phyloP scores from a whole-genome alignment of 1,284 basidiomycete species.

The Waitea zeae region DNA sequence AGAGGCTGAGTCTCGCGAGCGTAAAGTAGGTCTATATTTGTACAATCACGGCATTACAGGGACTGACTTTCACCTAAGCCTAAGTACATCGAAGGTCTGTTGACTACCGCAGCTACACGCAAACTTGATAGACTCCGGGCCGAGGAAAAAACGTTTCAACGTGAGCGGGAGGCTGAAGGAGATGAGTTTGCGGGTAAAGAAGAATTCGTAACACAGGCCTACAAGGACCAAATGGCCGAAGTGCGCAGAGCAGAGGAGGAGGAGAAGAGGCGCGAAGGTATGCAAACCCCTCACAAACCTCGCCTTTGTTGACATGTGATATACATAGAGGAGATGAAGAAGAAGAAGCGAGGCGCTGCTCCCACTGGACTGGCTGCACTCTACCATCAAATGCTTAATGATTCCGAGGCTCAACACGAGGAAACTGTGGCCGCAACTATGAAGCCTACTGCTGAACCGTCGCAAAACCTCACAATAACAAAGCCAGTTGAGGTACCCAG shows the following conservation, averaged over 20 bases:
- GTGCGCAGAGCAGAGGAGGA: constrained; percentile 83
- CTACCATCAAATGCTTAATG: constrained; percentile 71
- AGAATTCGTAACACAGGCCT: constrained; percentile 91
- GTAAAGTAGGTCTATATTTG: constrained; percentile 37
- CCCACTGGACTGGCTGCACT: constrained; percentile 74
- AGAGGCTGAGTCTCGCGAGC: constrained; percentile 50
- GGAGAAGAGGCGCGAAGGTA: constrained; percentile 75
- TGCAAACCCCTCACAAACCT: constrained; percentile 11
- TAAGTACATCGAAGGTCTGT: constrained; percentile 79
- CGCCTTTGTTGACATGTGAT: neutral
- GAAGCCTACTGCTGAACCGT: constrained; percentile 11
- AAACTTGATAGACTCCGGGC: constrained; percentile 85
- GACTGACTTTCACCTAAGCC: constrained; percentile 33
- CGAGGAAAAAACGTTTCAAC: constrained; percentile 95
- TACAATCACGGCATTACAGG: constrained; percentile 4
- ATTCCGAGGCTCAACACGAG: constrained; percentile 67
- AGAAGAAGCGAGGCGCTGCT: constrained; percentile 38
- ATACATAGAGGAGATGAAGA: constrained; percentile 30
- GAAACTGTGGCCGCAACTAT: constrained; percentile 63
- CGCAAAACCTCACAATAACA: constrained; percentile 47
- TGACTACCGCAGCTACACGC: constrained; percentile 75
- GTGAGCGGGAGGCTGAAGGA: constrained; percentile 85
- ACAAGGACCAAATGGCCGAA: constrained; percentile 93
- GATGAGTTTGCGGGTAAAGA: constrained; percentile 93
- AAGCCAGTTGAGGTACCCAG: constrained; percentile 42